A percentile compares a stretch with the other conserved stretches of the same genome.
Conservation (phyloP, 352 stramenopile genomes). For the Phytophthora pini region DNA sequence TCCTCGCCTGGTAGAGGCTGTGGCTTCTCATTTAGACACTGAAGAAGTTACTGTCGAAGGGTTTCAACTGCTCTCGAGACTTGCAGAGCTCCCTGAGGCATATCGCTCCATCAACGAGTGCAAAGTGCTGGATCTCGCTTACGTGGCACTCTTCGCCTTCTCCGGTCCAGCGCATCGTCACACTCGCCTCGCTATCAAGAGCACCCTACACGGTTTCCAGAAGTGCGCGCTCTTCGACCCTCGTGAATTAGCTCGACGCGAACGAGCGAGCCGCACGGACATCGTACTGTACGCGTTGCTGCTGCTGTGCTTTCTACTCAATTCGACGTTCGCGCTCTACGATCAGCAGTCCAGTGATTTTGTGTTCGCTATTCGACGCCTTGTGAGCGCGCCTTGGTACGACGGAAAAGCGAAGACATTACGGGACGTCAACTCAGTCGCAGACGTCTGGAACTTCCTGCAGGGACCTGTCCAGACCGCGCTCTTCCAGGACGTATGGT, state of each 20-base stretch:
- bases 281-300: slow-evolving; percentile 54
- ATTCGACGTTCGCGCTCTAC: slow-evolving; percentile 52
- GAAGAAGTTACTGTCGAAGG: slow-evolving; percentile 80
- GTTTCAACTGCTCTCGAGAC: slow-evolving; percentile 66
- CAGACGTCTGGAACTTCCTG: slow-evolving; percentile 68
- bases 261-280: slow-evolving; percentile 46
- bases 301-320: slow-evolving; percentile 54
- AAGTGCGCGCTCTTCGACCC: slow-evolving; percentile 73
- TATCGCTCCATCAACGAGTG: slow-evolving; percentile 62
- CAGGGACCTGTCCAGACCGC: slow-evolving; percentile 42
- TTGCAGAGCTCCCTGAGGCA: slow-evolving; percentile 53
- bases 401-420: slow-evolving; percentile 25
- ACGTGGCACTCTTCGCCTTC: slow-evolving; percentile 75
- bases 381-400: slow-evolving; percentile 34
- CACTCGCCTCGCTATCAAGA: slow-evolving; percentile 70
- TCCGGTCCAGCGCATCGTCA: slow-evolving; percentile 64
- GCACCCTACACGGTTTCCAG: slow-evolving; percentile 68
- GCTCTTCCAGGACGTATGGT: slow-evolving; percentile 63
- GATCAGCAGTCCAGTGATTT: slow-evolving; percentile 48
- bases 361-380: slow-evolving; percentile 33
- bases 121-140: slow-evolving; percentile 76
- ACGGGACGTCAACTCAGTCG: slow-evolving; percentile 41
- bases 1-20: slow-evolving; percentile 59
- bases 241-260: slow-evolving; percentile 50
- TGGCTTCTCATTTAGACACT: slow-evolving; percentile 74